Evolutionary conservation across 148 eudicot species (phyloP), one percentile per base, ranked within the genome.

Genomic region (Chenopodium album): DNA sequence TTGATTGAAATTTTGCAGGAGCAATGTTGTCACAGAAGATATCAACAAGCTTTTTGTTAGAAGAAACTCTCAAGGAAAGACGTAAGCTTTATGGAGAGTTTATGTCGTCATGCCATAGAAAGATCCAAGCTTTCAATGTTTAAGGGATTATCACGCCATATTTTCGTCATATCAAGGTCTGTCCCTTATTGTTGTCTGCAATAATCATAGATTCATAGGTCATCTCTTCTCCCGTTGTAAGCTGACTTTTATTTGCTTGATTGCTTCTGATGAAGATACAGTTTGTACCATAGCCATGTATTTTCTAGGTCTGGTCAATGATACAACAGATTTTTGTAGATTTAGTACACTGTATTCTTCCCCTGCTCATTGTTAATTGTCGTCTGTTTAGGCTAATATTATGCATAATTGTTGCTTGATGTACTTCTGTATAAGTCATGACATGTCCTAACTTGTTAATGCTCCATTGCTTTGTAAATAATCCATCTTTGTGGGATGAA

Each of bases 1-100:
- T 80, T 60, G 44, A 23, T 76, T 66, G 52, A 73, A 73, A 29
- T 80, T 83, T 77, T 85, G 84, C 98, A 94, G 98, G 91, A 94
- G 98, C 87, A 94, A 94, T 48, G 82, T 94, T 72, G 98, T 94
- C 17, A 94, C 98, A 14, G 98, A 94, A 85, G 98, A 94, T 79
- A 89, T 94, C 77, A 82, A 87, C 89, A 92, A 92, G 91, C 89
- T 94, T 73, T 94, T 94, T 86, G 91, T 89, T 31, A 76, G 76
- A 77, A 90, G 81, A 81, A 77, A 77, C 23, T 20, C 81, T 13
- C 77, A 77, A 74, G 82, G 73, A 52, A 73, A 73, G 75, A 64
- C 84, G 0, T 85, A 81, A 76, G 47, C 72, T 26, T 14, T 41
- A 37, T 34, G 71, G 80, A 29, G 59, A 28, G 22, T 52, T 63